Conservation (phyloP, 306 rosid genomes). For the Lathyrus sativus region DNA sequence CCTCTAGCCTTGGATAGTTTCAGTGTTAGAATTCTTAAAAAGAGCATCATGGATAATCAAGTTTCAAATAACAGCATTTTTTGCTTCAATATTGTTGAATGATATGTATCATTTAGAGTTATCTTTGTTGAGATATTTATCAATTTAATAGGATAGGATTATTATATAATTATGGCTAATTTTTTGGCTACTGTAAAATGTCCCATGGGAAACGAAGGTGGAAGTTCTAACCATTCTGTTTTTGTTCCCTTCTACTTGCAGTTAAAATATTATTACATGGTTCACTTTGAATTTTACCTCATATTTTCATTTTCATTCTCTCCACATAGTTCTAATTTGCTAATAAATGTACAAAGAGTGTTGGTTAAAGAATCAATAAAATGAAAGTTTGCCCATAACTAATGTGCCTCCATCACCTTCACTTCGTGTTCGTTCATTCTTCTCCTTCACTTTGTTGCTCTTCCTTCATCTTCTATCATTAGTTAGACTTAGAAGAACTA, state of each 20-base stretch:
- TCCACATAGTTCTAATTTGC: background rate
- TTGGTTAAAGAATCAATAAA: too few relatives aligned
- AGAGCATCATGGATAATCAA: constrained; percentile 28
- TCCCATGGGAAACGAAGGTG: background rate
- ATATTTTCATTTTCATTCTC: background rate
- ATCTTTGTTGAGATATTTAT: constrained; percentile 20
- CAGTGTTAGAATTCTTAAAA: constrained; percentile 20
- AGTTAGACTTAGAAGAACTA: too few relatives aligned
- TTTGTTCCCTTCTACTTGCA: constrained; percentile 3
- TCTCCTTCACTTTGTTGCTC: too few relatives aligned
- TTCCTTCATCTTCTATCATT: too few relatives aligned
- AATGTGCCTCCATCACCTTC: too few relatives aligned
- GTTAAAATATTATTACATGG: background rate
- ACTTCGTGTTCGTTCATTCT: too few relatives aligned
- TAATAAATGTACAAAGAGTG: too few relatives aligned
- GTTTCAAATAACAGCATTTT: constrained; percentile 29
- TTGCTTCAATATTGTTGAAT: constrained; percentile 14
- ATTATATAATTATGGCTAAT: background rate
- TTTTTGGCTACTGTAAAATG: background rate
- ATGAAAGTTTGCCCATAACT: too few relatives aligned
- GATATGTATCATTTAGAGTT: constrained; percentile 9
- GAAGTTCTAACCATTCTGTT: constrained; percentile 20
- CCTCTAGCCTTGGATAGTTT: constrained; percentile 20
- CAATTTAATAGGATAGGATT: background rate
- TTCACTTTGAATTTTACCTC: background rate